Conservation (phyloP, 305 asterid genomes). For the Striga hermonthica region DNA sequence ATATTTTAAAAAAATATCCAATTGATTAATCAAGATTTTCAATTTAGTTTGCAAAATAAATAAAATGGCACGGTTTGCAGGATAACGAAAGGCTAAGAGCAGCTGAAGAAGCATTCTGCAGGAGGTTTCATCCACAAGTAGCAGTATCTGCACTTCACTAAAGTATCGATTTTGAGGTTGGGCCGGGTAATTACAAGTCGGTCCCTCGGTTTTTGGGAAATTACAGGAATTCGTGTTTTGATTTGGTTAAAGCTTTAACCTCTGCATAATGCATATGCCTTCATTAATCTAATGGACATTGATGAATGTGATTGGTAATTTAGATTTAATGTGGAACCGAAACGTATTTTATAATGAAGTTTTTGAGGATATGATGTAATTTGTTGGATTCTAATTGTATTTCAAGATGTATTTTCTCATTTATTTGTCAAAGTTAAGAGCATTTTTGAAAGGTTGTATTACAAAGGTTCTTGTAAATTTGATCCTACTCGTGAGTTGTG, state of each 20-base stretch:
- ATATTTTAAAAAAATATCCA: background rate
- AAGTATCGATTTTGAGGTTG: slow-evolving; percentile 17
- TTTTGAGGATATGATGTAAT: too few relatives aligned
- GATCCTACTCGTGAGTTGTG: slow-evolving; percentile 69
- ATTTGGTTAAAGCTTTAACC: slow-evolving; percentile 5
- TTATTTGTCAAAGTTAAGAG: too few relatives aligned
- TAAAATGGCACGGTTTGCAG: slow-evolving; percentile 39
- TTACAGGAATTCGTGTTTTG: background rate
- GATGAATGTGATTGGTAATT: background rate
- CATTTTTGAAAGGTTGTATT: too few relatives aligned
- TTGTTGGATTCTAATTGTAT: too few relatives aligned
- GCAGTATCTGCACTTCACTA: slow-evolving; percentile 42
- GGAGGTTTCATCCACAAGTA: slow-evolving; percentile 42
- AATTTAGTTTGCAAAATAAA: background rate
- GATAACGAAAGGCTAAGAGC: slow-evolving; percentile 54
- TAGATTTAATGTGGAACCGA: background rate
- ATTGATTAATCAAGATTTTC: too few relatives aligned
- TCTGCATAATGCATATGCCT: background rate
- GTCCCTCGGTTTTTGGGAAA: slow-evolving; percentile 15
- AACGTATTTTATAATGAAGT: background rate
- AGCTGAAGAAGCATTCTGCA: slow-evolving; percentile 59
- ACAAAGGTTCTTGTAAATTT: too few relatives aligned
- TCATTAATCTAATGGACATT: background rate
- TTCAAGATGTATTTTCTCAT: too few relatives aligned
- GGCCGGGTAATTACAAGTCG: slow-evolving; percentile 15